A percentile compares a stretch with the other conserved stretches of the same genome.
phyloP scores from a whole-genome alignment of 768 basidiomycete genomes.

The Rhodosporidiobolus odoratus region DNA sequence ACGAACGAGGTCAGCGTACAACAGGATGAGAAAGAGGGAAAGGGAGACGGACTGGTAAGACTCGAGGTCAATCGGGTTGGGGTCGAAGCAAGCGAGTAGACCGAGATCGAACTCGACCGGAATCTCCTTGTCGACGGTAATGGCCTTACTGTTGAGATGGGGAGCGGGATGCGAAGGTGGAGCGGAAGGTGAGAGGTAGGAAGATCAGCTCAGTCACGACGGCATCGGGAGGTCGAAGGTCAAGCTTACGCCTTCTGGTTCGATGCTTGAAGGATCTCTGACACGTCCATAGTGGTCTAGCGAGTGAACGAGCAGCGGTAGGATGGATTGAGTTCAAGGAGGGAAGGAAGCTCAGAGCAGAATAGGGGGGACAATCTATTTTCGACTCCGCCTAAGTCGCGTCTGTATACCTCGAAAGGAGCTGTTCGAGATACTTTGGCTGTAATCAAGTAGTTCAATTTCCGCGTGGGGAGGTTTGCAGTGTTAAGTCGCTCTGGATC shows the following conservation, averaged over 20 bases:
- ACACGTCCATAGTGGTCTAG: slow-evolving; percentile 19
- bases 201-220: neutral
- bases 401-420: too few species aligned
- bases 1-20: neutral
- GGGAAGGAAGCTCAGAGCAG: too few species aligned
- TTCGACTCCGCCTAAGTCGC: too few species aligned
- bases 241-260: slow-evolving; percentile 17
- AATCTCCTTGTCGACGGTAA: slow-evolving; percentile 69
- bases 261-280: slow-evolving; percentile 21
- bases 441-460: too few species aligned
- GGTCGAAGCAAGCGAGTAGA: slow-evolving; percentile 76
- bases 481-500: too few species aligned
- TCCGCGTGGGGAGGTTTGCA: too few species aligned
- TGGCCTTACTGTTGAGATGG: slow-evolving; percentile 55
- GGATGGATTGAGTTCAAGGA: neutral
- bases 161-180: neutral
- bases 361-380: too few species aligned
- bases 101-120: slow-evolving; percentile 65
- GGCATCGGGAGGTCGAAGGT: neutral
- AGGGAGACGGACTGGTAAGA: slow-evolving; percentile 62
- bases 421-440: too few species aligned
- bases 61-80: slow-evolving; percentile 76
- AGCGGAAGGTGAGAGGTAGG: neutral
- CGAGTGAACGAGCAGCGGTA: neutral
- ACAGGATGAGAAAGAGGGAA: neutral